Evolutionary conservation across 2,329 filamentous ascomycete species (phyloP).

Genomic region (Alternaria solani): DNA sequence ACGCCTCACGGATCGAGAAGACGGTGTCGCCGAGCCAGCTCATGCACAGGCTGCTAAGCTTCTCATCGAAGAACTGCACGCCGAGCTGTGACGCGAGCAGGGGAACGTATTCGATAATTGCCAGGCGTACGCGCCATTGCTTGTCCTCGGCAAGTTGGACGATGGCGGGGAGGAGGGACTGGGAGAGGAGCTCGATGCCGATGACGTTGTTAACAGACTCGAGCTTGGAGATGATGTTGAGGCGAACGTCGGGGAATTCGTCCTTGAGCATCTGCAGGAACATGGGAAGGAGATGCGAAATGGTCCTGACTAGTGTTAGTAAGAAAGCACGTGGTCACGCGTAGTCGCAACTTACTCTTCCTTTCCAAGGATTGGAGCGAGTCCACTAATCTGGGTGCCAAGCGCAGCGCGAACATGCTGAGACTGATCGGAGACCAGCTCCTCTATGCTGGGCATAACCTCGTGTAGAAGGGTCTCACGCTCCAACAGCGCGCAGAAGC

Average conservation of each 20-base stretch:
- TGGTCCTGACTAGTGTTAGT: conserved; percentile 69
- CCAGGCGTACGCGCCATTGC: conserved; percentile 96
- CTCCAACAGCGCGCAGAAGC: conserved; percentile 92
- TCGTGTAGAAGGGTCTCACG: conserved; percentile 88
- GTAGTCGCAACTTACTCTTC: conserved; percentile 75
- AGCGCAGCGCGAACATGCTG: conserved; percentile 96
- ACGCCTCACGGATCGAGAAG: conserved; percentile 97
- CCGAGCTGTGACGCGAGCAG: conserved; percentile 94
- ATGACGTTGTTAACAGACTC: conserved; percentile 99
- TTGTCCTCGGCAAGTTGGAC: conserved; percentile 98
- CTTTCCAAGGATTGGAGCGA: conserved; percentile 96
- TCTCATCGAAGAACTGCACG: conserved; percentile 98
- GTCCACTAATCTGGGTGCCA: conserved; percentile 94
- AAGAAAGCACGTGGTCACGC: conserved; percentile 34
- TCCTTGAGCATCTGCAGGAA: conserved; percentile 99
- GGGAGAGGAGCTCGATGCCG: conserved; percentile 94
- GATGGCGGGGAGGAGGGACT: conserved; percentile 95
- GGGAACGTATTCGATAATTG: conserved; percentile 99
- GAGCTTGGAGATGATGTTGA: conserved; percentile 99
- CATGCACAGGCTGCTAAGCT: conserved; percentile 95
- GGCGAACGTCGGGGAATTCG: conserved; percentile 95
- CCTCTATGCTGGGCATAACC: conserved; percentile 95
- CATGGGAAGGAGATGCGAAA: conserved; percentile 96
- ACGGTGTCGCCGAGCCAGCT: conserved; percentile 98
- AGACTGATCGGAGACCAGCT: conserved; percentile 92